Base-by-base conservation (phyloP, 2,329 filamentous ascomycete species). In the Penicillium capsulatum region DNA sequence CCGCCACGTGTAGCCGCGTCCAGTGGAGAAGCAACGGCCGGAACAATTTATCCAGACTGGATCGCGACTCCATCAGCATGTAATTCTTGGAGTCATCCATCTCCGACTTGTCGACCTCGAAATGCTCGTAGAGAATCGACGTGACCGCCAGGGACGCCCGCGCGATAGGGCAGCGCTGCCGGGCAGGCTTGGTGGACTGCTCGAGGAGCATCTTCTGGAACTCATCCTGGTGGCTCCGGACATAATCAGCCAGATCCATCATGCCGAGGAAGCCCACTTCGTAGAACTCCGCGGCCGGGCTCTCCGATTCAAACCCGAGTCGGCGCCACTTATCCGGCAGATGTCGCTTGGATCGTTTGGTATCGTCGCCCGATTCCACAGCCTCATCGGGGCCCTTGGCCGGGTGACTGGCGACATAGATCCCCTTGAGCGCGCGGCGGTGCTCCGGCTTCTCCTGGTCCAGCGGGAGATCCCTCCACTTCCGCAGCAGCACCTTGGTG, bases 171-270 rank as follows among this genome's bases (percentile, higher is more conserved):
- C 90, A 96, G 26, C 91, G 80, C 59, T 88, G 79, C 36, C 80
- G 71, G 15, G 78, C 55, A 2, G 85, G 78, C 56, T 81, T 80
- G 5, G 83, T 80, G 3, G 86, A 84, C 65, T 98, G 92, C 65
- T 98, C 92, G 24, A 96, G 71, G 11, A 98, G 69, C 53, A 94
- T 74, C 67, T 94, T 96, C 61, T 95, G 90, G 54, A 94, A 97
- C 8, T 81, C 80, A 59, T 96, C 90, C 62, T 95, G 88, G 59
- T 95, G 83, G 60, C 89, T 94, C 57, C 85, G 80, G 34, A 95
- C 88, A 61, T 88, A 98, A 64, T 97, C 90, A 2, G 89, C 87
- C 57, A 98, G 67, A 63, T 98, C 92, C 90, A 98, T 97, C 79
- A 98, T 87, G 17, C 92, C 92, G 38, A 98, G 67, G 61, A 90